Base-by-base conservation (phyloP, 192 early-diverging fungal genomes). In the Dispira parvispora region DNA sequence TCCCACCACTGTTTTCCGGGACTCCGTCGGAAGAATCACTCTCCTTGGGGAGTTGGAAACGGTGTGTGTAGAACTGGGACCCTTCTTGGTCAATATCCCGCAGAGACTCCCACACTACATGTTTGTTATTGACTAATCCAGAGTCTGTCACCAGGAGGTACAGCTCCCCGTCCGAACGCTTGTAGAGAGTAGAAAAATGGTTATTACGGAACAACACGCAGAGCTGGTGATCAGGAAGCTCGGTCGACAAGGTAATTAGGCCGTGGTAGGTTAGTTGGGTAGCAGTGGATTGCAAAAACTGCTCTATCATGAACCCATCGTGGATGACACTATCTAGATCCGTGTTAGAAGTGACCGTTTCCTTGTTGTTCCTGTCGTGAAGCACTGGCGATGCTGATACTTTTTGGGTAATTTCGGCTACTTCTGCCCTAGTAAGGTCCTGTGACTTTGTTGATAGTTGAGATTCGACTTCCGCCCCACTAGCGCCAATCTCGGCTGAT, bases 131-230 rank as follows among this genome's bases (percentile, higher is more conserved):
- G 0, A 81, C 85, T 61, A 87, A 68, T 26, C 73, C 82, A 14
- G 82, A 76, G 55, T 90, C 88, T 10, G 88, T 88, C 45, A 86
- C 84, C 25, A 90, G 72, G 18, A 79, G 73, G 46, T 81, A 75
- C 10, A 74, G 68, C 43, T 75, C 78, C 8, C 74, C 74, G 38
- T 71, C 46, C 0, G 68, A 69, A 43, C 80, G 79, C 68, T 82
- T 83, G 50, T 76, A 83, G 42, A 91, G 68, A 9, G 87, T 88
- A 11, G 83, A 88, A 52, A 91, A 91, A 62, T 96, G 93, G 69
- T 98, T 98, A 72, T 96, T 96, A 61, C 92, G 78, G 76, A 98
- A 98, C 44, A 98, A 70, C 46, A 93, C 90, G 50, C 78, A 76
- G 13, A 93, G 68, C 3, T 73, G 65, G 18, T 74, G 64, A 1